phyloP scores from a whole-genome alignment of 192 early-diverging fungal species.

The Rhizoclosmatium globosum region DNA sequence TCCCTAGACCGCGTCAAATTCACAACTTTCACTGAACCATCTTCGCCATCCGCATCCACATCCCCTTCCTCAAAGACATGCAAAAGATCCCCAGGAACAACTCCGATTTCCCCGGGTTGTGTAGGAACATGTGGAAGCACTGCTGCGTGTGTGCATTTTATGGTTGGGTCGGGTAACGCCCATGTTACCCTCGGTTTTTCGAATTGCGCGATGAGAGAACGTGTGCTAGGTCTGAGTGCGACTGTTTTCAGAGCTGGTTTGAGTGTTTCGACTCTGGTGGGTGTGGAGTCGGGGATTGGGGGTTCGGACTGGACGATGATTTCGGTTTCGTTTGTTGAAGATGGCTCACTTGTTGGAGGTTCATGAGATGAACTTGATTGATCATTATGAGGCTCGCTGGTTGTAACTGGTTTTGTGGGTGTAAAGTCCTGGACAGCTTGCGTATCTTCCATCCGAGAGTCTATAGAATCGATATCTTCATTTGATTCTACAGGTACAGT shows the following conservation, averaged over 20 bases:
- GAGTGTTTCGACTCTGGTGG: neutral
- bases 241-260: neutral
- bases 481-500: too few species aligned
- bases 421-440: neutral
- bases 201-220: slow-evolving; percentile 2
- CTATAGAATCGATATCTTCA: too few species aligned
- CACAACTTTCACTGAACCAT: too few species aligned
- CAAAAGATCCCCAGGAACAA: neutral
- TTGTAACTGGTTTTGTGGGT: neutral
- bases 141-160: neutral
- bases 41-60: too few species aligned
- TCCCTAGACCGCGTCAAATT: too few species aligned
- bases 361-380: too few species aligned
- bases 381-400: too few species aligned
- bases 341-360: neutral
- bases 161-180: neutral
- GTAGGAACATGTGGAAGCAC: neutral
- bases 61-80: neutral
- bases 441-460: neutral
- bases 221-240: slow-evolving; percentile 11
- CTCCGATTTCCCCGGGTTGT: neutral
- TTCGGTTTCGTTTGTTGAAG: neutral
- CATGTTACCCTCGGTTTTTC: neutral
- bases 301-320: too few species aligned
- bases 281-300: neutral